Evolutionary conservation across 1,284 basidiomycete species (phyloP).

Genomic region (Apiotrichum mycotoxinovorans): DNA sequence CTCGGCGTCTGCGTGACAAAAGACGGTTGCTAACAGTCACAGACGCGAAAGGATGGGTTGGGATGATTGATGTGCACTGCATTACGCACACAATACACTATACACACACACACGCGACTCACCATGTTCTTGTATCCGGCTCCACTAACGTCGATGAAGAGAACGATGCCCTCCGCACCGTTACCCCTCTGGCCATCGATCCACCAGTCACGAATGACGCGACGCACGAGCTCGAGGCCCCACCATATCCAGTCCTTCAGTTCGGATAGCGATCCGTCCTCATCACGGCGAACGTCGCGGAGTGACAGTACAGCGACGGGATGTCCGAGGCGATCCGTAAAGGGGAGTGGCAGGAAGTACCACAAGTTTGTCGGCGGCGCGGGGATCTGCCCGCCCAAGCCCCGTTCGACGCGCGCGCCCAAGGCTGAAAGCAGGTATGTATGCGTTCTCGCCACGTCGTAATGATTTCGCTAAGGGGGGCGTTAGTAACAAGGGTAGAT

Average conservation of each 20-base stretch:
- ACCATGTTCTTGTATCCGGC: slow-evolving; percentile 49
- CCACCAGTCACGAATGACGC: slow-evolving; percentile 41
- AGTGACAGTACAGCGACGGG: slow-evolving; percentile 44
- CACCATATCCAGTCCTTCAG: slow-evolving; percentile 47
- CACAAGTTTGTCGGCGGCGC: slow-evolving; percentile 28
- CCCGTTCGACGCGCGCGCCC: slow-evolving; percentile 21
- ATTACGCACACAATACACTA: too few relatives aligned
- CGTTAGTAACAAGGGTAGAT: neutral
- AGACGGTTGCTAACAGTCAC: too few relatives aligned
- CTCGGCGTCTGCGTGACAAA: too few relatives aligned
- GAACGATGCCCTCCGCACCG: slow-evolving; percentile 39
- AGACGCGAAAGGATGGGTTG: too few relatives aligned
- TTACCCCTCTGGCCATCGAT: slow-evolving; percentile 17
- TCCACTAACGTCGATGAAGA: slow-evolving; percentile 44
- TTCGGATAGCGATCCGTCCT: slow-evolving; percentile 35
- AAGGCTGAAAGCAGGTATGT: slow-evolving; percentile 25
- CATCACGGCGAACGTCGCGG: slow-evolving; percentile 35
- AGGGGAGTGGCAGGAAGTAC: slow-evolving; percentile 39
- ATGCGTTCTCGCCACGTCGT: slow-evolving; percentile 32
- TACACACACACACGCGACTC: too few relatives aligned
- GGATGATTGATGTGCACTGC: too few relatives aligned
- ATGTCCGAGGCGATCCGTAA: slow-evolving; percentile 33
- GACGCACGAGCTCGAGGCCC: slow-evolving; percentile 38
- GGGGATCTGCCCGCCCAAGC: slow-evolving; percentile 34
- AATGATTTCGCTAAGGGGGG: slow-evolving; percentile 33